Percentiles rank a stretch among this genome's conserved stretches.
Evolutionary conservation across 2,329 filamentous ascomycete genomes (phyloP).

Genomic region (Shiraia sp.): DNA sequence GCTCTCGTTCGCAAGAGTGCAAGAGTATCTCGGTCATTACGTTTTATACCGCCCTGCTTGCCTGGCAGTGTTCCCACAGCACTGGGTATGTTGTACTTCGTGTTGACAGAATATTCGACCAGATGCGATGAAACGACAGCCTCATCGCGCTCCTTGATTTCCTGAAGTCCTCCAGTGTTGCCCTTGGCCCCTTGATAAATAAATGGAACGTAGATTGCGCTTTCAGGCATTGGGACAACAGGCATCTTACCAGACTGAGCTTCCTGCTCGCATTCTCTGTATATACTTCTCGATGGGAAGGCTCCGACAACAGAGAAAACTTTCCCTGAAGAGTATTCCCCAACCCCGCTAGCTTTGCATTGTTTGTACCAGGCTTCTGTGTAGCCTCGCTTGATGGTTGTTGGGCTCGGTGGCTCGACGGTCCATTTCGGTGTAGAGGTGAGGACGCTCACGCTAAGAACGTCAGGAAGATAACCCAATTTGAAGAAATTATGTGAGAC

Average conservation of each 20-base stretch:
- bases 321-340: slow-evolving; percentile 52
- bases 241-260: slow-evolving; percentile 47
- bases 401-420: slow-evolving; percentile 47
- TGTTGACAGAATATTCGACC: slow-evolving; percentile 37
- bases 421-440: slow-evolving; percentile 54
- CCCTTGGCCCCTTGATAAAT: slow-evolving; percentile 17
- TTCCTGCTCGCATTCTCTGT: slow-evolving; percentile 55
- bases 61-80: slow-evolving; percentile 4
- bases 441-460: slow-evolving; percentile 51
- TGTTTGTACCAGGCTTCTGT: slow-evolving; percentile 55
- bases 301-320: slow-evolving; percentile 52
- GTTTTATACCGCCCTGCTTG: background rate
- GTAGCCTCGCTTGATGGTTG: slow-evolving; percentile 51
- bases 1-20: background rate
- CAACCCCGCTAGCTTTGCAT: slow-evolving; percentile 56
- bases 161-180: slow-evolving; percentile 23
- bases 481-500: slow-evolving; percentile 81
- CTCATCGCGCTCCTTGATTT: slow-evolving; percentile 23
- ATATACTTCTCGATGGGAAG: slow-evolving; percentile 53
- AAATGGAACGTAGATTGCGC: slow-evolving; percentile 44
- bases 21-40: background rate
- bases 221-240: slow-evolving; percentile 47
- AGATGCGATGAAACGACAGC: slow-evolving; percentile 23
- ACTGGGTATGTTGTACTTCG: slow-evolving; percentile 31
- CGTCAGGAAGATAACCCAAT: slow-evolving; percentile 70